Percentiles rank a stretch among this genome's conserved stretches.
Conservation (phyloP, 768 basidiomycete genomes). For the Amanita rimosa region DNA sequence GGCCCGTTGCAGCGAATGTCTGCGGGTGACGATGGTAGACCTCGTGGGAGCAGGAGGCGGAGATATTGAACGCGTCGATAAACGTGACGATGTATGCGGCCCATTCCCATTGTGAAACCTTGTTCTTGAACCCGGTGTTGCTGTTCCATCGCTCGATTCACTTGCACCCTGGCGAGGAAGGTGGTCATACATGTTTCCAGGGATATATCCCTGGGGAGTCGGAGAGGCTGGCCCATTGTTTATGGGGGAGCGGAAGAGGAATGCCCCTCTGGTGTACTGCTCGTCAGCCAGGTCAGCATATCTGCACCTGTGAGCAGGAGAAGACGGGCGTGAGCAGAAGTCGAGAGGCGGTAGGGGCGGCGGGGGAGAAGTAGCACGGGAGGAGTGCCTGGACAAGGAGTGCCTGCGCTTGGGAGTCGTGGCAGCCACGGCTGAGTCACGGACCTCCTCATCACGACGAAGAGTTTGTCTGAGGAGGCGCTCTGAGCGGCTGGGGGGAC, state of each 20-base stretch:
- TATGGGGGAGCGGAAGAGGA: slow-evolving; percentile 22
- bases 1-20: slow-evolving; percentile 4
- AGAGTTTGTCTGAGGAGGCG: slow-evolving; percentile 46
- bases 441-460: slow-evolving; percentile 29
- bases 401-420: not conserved
- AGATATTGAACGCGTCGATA: not conserved
- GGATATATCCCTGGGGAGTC: not conserved
- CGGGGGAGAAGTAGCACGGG: slow-evolving; percentile 10
- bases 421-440: not conserved
- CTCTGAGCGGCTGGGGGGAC: slow-evolving; percentile 41
- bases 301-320: slow-evolving; percentile 5
- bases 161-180: too few relatives aligned
- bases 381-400: not conserved
- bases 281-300: slow-evolving; percentile 9
- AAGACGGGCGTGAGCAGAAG: slow-evolving; percentile 5
- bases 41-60: not conserved
- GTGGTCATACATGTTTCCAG: not conserved
- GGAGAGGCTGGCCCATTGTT: slow-evolving; percentile 6
- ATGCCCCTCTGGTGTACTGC: slow-evolving; percentile 14
- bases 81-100: slow-evolving; percentile 1
- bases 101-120: not conserved
- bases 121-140: not conserved
- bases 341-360: slow-evolving; percentile 1
- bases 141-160: not conserved
- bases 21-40: not conserved